Evolutionary conservation across 805 yeast genomes (phyloP).

Genomic region (Yamadazyma sp.): DNA sequence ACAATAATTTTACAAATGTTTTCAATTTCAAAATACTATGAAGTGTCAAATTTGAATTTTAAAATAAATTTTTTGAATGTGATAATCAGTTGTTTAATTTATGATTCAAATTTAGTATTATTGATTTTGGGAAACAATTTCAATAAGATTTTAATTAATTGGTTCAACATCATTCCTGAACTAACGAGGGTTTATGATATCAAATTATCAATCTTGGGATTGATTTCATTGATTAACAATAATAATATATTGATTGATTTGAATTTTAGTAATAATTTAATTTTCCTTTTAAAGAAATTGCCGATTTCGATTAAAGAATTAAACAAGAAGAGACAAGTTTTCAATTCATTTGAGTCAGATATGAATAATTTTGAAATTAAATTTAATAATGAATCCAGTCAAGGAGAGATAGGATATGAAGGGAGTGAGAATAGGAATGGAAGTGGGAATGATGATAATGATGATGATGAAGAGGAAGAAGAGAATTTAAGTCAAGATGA

Average conservation of each 20-base stretch:
- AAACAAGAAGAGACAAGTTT: slow-evolving; percentile 61
- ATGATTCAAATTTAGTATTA: slow-evolving; percentile 52
- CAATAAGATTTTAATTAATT: slow-evolving; percentile 52
- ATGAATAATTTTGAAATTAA: slow-evolving; percentile 10
- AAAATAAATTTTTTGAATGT: slow-evolving; percentile 56
- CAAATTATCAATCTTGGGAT: slow-evolving; percentile 69
- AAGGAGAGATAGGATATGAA: background rate
- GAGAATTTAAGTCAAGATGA: slow-evolving; percentile 16
- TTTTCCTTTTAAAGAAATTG: slow-evolving; percentile 44
- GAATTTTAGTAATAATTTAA: slow-evolving; percentile 11
- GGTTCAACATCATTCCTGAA: slow-evolving; percentile 59
- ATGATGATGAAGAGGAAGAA: slow-evolving; percentile 7
- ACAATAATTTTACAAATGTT: slow-evolving; percentile 5
- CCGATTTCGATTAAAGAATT: slow-evolving; percentile 70
- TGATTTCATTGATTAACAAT: slow-evolving; percentile 45
- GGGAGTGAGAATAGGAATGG: slow-evolving; percentile 5
- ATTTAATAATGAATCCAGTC: slow-evolving; percentile 7
- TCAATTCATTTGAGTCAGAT: slow-evolving; percentile 22
- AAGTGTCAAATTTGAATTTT: slow-evolving; percentile 35
- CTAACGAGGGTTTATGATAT: slow-evolving; percentile 76
- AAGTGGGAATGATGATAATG: slow-evolving; percentile 4
- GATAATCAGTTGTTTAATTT: slow-evolving; percentile 59
- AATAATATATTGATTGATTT: slow-evolving; percentile 15
- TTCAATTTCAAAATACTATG: slow-evolving; percentile 7
- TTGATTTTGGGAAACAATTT: slow-evolving; percentile 42